A percentile compares a stretch with the other conserved stretches of the same genome.
phyloP scores from a whole-genome alignment of 2,329 filamentous ascomycete species.

The Tolypocladium cylindrosporum region DNA sequence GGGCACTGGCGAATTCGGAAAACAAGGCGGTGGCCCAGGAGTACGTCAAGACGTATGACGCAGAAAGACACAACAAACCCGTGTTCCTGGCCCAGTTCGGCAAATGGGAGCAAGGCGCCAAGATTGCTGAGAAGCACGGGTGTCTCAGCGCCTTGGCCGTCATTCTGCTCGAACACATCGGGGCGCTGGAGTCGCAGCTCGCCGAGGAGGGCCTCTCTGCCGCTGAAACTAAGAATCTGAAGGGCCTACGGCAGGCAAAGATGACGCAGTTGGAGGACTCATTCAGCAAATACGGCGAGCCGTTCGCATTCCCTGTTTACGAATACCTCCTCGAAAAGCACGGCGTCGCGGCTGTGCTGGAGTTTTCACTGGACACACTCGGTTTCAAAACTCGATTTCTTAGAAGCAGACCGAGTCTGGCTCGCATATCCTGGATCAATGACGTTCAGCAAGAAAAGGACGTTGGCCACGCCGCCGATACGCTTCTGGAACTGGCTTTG shows the following conservation, averaged over 20 bases:
- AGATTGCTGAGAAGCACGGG: slow-evolving; percentile 47
- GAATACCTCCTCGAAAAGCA: slow-evolving; percentile 61
- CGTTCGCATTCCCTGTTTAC: slow-evolving; percentile 70
- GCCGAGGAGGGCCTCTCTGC: slow-evolving; percentile 16
- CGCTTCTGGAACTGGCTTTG: slow-evolving; percentile 60
- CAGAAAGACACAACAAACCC: slow-evolving; percentile 42
- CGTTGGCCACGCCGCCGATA: slow-evolving; percentile 61
- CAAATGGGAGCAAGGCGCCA: slow-evolving; percentile 48
- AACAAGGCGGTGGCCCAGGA: slow-evolving; percentile 32
- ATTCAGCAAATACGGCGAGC: slow-evolving; percentile 55
- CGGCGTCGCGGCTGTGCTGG: slow-evolving; percentile 58
- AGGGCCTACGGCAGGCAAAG: slow-evolving; percentile 27
- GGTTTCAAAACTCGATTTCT: slow-evolving; percentile 71
- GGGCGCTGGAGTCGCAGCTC: slow-evolving; percentile 21
- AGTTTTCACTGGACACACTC: slow-evolving; percentile 58
- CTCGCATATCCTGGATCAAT: slow-evolving; percentile 89
- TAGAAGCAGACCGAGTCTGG: slow-evolving; percentile 58
- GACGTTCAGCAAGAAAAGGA: slow-evolving; percentile 71
- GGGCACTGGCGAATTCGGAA: slow-evolving; percentile 34
- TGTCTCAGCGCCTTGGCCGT: slow-evolving; percentile 46
- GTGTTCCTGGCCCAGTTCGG: slow-evolving; percentile 42
- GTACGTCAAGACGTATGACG: slow-evolving; percentile 36
- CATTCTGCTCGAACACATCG: slow-evolving; percentile 44
- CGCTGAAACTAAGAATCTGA: slow-evolving; percentile 17
- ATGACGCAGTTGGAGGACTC: slow-evolving; percentile 37